phyloP scores from a whole-genome alignment of 1,139 yeast species.

The Yamadazyma triangularis region DNA sequence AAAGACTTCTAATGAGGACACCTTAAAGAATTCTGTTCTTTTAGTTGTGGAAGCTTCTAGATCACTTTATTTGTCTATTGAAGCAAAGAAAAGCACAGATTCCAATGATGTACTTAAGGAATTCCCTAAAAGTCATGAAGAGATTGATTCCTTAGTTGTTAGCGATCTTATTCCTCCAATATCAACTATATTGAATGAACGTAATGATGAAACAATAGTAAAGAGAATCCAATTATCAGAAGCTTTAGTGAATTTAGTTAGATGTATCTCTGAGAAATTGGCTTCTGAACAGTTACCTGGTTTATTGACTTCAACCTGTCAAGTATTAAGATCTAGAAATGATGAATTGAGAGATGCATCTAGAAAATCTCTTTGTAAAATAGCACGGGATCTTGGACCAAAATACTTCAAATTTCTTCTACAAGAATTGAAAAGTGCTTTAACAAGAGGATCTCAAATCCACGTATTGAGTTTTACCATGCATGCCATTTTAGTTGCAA shows the following conservation, averaged over 20 bases:
- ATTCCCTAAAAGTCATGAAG: constrained; percentile 31
- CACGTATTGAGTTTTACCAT: constrained; percentile 90
- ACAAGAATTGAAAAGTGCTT: constrained; percentile 72
- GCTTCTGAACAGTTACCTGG: constrained; percentile 70
- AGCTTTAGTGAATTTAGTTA: constrained; percentile 67
- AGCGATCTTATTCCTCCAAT: constrained; percentile 62
- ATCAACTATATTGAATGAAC: constrained; percentile 51
- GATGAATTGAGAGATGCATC: constrained; percentile 88
- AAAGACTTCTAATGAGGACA: constrained; percentile 41
- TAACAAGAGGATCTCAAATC: constrained; percentile 86
- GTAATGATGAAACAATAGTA: constrained; percentile 76
- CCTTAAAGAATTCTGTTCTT: constrained; percentile 55
- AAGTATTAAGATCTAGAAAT: constrained; percentile 78
- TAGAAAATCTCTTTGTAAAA: constrained; percentile 68
- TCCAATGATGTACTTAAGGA: constrained; percentile 19
- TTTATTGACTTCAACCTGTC: constrained; percentile 77
- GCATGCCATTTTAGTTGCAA: constrained; percentile 61
- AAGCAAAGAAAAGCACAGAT: constrained; percentile 10
- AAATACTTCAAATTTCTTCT: constrained; percentile 68
- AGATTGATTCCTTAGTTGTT: constrained; percentile 48
- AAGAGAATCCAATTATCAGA: constrained; percentile 77
- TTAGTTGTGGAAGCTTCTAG: constrained; percentile 62
- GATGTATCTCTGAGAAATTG: constrained; percentile 56
- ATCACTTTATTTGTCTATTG: constrained; percentile 37
- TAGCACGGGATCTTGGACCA: constrained; percentile 66